Evolutionary conservation across 176 grass and related monocot genomes (phyloP).

Genomic region (Zizania latifolia): DNA sequence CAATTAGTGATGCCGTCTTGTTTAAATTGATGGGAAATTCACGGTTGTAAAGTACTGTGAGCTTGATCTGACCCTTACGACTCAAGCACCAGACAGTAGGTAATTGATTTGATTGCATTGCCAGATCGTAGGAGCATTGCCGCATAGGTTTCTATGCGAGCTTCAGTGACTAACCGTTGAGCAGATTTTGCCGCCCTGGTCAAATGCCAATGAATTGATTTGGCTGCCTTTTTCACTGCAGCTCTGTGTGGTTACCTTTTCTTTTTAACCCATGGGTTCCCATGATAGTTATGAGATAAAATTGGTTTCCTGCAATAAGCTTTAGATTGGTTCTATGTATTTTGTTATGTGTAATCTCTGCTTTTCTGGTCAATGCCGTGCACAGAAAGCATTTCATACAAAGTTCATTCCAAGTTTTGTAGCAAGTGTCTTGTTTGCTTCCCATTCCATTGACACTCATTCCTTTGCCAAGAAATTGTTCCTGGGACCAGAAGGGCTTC

Average conservation of each 20-base stretch:
- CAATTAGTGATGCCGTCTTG: too few species aligned
- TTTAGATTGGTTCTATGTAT: neutral
- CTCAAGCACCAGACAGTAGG: too few species aligned
- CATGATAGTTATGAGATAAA: neutral
- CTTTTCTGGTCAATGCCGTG: neutral
- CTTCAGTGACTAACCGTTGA: neutral
- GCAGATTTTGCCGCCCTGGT: neutral
- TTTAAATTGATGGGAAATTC: too few species aligned
- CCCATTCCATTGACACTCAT: too few species aligned
- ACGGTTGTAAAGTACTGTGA: too few species aligned
- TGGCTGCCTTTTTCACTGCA: neutral
- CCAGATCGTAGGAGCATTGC: too few species aligned
- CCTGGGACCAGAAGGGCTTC: neutral
- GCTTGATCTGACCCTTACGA: too few species aligned
- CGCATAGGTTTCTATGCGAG: too few species aligned
- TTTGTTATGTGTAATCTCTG: neutral
- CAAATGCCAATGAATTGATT: neutral
- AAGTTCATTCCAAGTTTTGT: too few species aligned
- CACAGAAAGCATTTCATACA: neutral
- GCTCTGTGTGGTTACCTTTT: neutral
- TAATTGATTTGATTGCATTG: too few species aligned
- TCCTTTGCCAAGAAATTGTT: neutral
- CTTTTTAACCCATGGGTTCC: neutral
- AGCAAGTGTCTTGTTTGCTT: too few species aligned
- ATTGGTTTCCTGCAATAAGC: neutral